Conservation (phyloP, 306 rosid genomes). For the Cyamopsis tetragonoloba region DNA sequence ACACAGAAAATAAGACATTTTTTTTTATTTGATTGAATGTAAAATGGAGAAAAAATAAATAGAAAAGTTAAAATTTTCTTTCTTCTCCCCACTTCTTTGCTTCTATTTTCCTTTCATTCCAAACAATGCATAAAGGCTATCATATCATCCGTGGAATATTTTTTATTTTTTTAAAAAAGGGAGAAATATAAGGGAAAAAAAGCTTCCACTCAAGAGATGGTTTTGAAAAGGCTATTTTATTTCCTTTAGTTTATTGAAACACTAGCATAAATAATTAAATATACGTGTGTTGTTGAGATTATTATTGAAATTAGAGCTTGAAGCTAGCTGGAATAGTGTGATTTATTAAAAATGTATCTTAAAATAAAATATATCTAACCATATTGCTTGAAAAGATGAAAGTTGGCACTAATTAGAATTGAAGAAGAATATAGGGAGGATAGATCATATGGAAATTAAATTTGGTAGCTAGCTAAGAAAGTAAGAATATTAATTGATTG, state of each 20-base stretch:
- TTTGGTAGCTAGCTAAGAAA: neutral
- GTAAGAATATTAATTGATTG: neutral
- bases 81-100: no score
- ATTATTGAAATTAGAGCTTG: neutral
- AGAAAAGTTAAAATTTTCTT: no score
- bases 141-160: neutral
- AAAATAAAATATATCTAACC: neutral
- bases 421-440: neutral
- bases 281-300: neutral
- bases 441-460: neutral
- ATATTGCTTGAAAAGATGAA: conserved; percentile 19
- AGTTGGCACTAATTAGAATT: neutral
- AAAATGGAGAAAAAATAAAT: no score
- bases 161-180: neutral
- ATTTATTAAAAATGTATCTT: neutral
- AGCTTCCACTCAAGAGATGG: neutral
- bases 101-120: no score
- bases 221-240: neutral
- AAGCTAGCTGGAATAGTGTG: neutral
- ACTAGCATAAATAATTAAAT: neutral
- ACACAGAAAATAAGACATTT: no score
- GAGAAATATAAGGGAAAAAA: neutral
- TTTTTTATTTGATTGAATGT: no score
- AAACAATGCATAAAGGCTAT: no score
- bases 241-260: neutral